phyloP scores from a whole-genome alignment of 805 yeast genomes.

The Saturnispora silvae region DNA sequence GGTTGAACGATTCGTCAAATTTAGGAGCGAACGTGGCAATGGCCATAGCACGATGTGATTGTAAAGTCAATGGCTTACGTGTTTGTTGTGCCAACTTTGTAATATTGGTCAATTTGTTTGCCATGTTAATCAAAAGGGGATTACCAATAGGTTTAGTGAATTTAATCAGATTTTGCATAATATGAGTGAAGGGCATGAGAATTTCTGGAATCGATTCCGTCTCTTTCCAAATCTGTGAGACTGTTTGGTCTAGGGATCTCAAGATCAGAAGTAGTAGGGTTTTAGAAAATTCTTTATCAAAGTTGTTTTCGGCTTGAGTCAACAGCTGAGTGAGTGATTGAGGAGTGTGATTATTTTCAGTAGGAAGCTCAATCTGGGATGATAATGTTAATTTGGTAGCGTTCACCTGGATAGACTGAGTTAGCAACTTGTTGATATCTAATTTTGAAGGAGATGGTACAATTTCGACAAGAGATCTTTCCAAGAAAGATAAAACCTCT shows the following conservation, averaged over 20 bases:
- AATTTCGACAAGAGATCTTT: slow-evolving; percentile 37
- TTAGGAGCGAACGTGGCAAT: slow-evolving; percentile 81
- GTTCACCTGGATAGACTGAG: slow-evolving; percentile 13
- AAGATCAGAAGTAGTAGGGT: slow-evolving; percentile 28
- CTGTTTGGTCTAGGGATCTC: slow-evolving; percentile 24
- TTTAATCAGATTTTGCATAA: slow-evolving; percentile 34
- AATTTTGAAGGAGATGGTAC: slow-evolving; percentile 28
- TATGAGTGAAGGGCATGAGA: slow-evolving; percentile 33
- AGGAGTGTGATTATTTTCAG: neutral
- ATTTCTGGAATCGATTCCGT: slow-evolving; percentile 53
- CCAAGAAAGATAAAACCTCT: slow-evolving; percentile 55
- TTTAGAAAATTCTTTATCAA: slow-evolving; percentile 14
- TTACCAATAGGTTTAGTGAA: slow-evolving; percentile 12
- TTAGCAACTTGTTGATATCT: slow-evolving; percentile 14
- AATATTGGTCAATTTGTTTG: slow-evolving; percentile 39
- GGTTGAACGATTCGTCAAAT: slow-evolving; percentile 92
- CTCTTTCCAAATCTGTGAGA: slow-evolving; percentile 45
- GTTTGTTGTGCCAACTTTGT: slow-evolving; percentile 36
- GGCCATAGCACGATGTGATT: slow-evolving; percentile 73
- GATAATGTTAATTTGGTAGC: slow-evolving; percentile 16
- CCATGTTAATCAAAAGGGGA: slow-evolving; percentile 26
- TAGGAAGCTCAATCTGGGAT: slow-evolving; percentile 12
- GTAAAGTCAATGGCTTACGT: slow-evolving; percentile 67
- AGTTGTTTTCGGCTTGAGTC: slow-evolving; percentile 4
- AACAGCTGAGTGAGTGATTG: slow-evolving; percentile 7